These are phyloP conservation scores for Tetramitus jugosus DNA, from an alignment of 208 protist genomes.

Conservation along the genomic window DNA sequence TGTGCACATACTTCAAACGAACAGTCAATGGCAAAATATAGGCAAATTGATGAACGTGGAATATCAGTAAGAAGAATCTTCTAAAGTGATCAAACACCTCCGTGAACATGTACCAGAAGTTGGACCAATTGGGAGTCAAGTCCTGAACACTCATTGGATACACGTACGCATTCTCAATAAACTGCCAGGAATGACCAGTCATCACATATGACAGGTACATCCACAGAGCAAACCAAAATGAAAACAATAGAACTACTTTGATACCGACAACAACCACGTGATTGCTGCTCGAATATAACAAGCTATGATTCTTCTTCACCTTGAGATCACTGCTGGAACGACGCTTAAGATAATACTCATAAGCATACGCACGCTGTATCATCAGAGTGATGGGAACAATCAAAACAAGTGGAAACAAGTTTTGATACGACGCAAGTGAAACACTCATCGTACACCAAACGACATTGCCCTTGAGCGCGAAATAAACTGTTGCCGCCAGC, in stretches of 20 bases:
- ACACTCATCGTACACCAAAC: conserved; percentile 28
- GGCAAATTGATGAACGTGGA: conserved; percentile 44
- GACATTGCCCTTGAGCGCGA: conserved; percentile 19
- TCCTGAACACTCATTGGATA: conserved; percentile 38
- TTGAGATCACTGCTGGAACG: not conserved
- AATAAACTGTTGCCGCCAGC: conserved; percentile 24
- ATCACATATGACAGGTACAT: not conserved
- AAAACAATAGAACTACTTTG: not conserved
- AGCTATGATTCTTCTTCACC: not conserved
- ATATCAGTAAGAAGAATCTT: conserved; percentile 48
- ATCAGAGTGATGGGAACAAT: conserved; percentile 29
- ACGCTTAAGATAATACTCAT: too few species aligned
- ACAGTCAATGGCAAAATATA: conserved; percentile 37
- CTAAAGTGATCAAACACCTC: conserved; percentile 52
- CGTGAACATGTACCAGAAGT: conserved; percentile 58
- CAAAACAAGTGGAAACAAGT: conserved; percentile 33
- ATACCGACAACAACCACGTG: too few species aligned
- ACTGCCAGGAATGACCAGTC: conserved; percentile 25
- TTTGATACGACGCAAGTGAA: conserved; percentile 23
- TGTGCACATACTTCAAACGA: conserved; percentile 19
- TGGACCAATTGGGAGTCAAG: conserved; percentile 48
- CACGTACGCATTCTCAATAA: conserved; percentile 33
- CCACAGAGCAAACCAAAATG: not conserved
- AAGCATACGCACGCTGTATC: not conserved
- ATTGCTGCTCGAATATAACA: not conserved